A percentile compares a stretch with the other conserved stretches of the same genome.
Evolutionary conservation across 192 early-diverging fungal species (phyloP).

Genomic region (Radiomyces spectabilis): DNA sequence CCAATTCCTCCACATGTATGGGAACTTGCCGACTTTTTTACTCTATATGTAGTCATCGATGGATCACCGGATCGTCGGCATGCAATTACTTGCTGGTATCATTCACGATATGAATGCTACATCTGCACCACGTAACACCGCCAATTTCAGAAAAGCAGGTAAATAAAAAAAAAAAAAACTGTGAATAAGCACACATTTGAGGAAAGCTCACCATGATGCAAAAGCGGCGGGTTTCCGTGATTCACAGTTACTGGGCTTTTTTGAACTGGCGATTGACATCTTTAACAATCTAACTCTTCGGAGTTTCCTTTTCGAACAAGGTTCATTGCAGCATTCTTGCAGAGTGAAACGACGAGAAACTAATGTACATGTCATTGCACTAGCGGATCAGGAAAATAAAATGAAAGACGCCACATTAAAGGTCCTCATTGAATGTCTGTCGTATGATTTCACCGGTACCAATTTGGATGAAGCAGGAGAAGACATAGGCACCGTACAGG

Average conservation of each 20-base stretch:
- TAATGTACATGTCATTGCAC: background rate
- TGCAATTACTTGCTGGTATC: conserved; percentile 58
- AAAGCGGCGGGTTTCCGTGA: conserved; percentile 45
- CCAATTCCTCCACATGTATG: too few species aligned
- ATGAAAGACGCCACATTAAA: conserved; percentile 43
- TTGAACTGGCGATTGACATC: conserved; percentile 28
- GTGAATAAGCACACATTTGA: background rate
- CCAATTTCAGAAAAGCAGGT: conserved; percentile 68
- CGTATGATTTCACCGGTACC: conserved; percentile 80
- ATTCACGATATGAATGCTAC: conserved; percentile 72
- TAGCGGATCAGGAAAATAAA: conserved; percentile 29
- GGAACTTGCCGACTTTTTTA: too few species aligned
- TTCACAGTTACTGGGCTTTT: conserved; percentile 23
- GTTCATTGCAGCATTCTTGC: too few species aligned
- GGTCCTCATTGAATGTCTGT: conserved; percentile 61
- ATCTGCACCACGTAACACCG: conserved; percentile 48
- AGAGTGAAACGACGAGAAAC: too few species aligned
- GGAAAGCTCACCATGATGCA: background rate
- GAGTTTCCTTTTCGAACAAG: conserved; percentile 27
- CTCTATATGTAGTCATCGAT: conserved; percentile 33
- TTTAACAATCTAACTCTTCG: conserved; percentile 31
- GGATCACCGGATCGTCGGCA: conserved; percentile 52
- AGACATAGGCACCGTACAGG: conserved; percentile 62
- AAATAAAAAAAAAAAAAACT: conserved; percentile 4
- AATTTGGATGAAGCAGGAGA: conserved; percentile 72